phyloP scores from a whole-genome alignment of 371 early-diverging fungal genomes.

The Phascolomyces articulosus region DNA sequence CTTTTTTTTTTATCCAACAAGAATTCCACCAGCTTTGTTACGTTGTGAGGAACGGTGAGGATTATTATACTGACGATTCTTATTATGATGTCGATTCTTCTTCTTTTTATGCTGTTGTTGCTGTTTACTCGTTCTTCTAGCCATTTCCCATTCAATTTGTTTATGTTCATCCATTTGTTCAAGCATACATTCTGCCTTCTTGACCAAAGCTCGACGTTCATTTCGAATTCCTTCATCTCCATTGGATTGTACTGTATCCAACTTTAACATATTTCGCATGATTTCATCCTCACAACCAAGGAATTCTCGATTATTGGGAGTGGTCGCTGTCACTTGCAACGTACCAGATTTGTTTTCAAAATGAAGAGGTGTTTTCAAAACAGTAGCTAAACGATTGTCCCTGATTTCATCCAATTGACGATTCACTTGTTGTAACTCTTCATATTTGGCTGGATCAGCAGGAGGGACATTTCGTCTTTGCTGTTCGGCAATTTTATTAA shows the following conservation, averaged over 20 bases:
- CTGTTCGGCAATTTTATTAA: constrained; percentile 16
- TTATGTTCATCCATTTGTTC: constrained; percentile 41
- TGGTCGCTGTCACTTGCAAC: constrained; percentile 12
- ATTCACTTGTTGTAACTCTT: constrained; percentile 23
- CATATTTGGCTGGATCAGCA: constrained; percentile 10
- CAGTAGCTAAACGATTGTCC: constrained; percentile 17
- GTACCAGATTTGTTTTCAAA: constrained; percentile 20
- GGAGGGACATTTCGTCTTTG: constrained; percentile 11
- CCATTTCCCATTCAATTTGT: constrained; percentile 44
- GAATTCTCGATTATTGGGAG: constrained; percentile 22
- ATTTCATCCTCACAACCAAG: constrained; percentile 26
- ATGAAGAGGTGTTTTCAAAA: constrained; percentile 24
- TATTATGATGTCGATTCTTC: constrained; percentile 5
- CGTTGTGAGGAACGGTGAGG: neutral
- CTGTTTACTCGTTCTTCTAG: constrained; percentile 7
- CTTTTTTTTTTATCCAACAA: neutral
- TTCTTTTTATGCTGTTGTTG: constrained; percentile 28
- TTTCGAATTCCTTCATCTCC: constrained; percentile 38
- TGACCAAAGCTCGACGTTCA: constrained; percentile 39
- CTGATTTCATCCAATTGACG: constrained; percentile 29
- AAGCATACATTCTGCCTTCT: constrained; percentile 36
- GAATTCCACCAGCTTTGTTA: neutral
- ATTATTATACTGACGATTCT: neutral
- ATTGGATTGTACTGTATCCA: constrained; percentile 45
- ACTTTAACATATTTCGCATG: constrained; percentile 31